Conservation (phyloP, 352 stramenopile species). For the Pythium grandisporangium region DNA sequence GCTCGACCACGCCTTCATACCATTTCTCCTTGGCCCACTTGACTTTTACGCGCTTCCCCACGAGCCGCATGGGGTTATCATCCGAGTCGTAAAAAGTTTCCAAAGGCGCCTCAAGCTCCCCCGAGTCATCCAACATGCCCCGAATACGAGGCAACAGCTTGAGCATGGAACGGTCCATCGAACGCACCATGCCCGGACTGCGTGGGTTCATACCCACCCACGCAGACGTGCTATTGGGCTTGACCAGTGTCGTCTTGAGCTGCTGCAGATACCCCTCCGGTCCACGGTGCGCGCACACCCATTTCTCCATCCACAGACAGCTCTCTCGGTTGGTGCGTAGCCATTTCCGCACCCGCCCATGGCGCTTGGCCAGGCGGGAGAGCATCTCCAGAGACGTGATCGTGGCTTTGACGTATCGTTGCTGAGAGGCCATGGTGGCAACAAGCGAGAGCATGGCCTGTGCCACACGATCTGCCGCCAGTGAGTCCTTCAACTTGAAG, state of each 20-base stretch:
- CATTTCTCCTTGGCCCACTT: slow-evolving; percentile 88
- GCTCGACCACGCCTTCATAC: slow-evolving; percentile 73
- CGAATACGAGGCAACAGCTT: slow-evolving; percentile 17
- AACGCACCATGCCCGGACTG: slow-evolving; percentile 13
- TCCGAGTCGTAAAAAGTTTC: slow-evolving; percentile 87
- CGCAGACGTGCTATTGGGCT: slow-evolving; percentile 76
- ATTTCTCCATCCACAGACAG: slow-evolving; percentile 81
- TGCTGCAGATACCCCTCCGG: slow-evolving; percentile 62
- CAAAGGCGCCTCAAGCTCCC: slow-evolving; percentile 13
- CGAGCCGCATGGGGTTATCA: slow-evolving; percentile 75
- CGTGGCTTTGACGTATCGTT: slow-evolving; percentile 81
- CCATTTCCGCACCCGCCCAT: slow-evolving; percentile 52
- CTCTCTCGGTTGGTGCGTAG: slow-evolving; percentile 51
- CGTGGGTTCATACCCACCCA: slow-evolving; percentile 32
- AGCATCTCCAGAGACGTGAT: slow-evolving; percentile 85
- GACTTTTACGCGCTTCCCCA: slow-evolving; percentile 75
- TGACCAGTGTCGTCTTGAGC: slow-evolving; percentile 68
- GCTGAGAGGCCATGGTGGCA: slow-evolving; percentile 75
- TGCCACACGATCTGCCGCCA: slow-evolving; percentile 43
- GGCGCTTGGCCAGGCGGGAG: slow-evolving; percentile 68
- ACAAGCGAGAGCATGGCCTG: slow-evolving; percentile 68
- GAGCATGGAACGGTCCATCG: slow-evolving; percentile 11
- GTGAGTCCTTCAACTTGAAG: slow-evolving; percentile 67
- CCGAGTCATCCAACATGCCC: slow-evolving; percentile 11
- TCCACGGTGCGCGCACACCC: slow-evolving; percentile 58